Evolutionary conservation across 768 basidiomycete genomes (phyloP), one percentile per base, ranked within the genome.

Genomic region (Leccinum arenicola): DNA sequence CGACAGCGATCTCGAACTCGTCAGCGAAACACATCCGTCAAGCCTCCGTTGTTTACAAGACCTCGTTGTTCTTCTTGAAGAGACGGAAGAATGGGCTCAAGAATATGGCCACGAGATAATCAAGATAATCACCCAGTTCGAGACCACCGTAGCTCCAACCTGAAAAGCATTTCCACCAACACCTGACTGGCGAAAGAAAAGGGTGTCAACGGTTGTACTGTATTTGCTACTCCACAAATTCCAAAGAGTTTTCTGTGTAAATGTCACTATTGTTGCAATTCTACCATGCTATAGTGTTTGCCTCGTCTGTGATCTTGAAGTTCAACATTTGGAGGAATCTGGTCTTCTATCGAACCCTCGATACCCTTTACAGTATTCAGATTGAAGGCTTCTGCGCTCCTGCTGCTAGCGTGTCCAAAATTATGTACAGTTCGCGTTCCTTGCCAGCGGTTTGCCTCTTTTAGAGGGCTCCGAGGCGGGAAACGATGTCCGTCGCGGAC

Each of bases 401-500:
- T 12, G 14, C 35, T 36, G 35, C 35, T 36, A 36, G 14, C 36
- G 15, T 38, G 6, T 38, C 15, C 36, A 38, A 2, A 15, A 36
- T 1, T 36, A 33, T 33, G 33, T 33, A 33, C 12, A 40, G 38
- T 8, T 40, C 17, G 17, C 14, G 38, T 40, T 8, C 9, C 17
- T 38, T 38, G 36, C 36, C 36, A 33, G 11, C 11, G 31, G 31
- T 33, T 33, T 33, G 31, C 31, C 31, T 33, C 31, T 11, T 11
- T 33, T 12, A 33, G 31, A 33, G 5, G 31, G 11, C 11, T 33
- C 5, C 7, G n/a, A 60, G 47, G 2, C 11, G 21, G 27, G 51
- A 52, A 52, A 61, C 36, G 8, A 64, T 49, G 7, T 6, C 2
- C 9, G 11, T 12, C n/a, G 69, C 62, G 3, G 57, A 50, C 5